These are phyloP conservation scores for Ceratobasidium sp. DNA, from an alignment of 1,284 basidiomycete genomes.

Conservation along the genomic window DNA sequence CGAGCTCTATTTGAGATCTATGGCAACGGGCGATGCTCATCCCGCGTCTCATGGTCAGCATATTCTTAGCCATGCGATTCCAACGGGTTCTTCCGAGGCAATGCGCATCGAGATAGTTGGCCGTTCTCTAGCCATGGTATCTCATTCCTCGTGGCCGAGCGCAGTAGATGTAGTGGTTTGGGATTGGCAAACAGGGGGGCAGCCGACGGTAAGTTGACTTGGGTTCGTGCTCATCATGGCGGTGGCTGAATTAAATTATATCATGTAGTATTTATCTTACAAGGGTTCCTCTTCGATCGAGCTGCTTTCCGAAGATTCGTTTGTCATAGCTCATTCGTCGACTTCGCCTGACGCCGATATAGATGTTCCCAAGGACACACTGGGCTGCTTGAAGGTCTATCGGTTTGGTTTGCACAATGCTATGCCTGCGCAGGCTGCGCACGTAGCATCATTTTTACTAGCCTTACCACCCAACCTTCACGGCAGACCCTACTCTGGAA, in stretches of 20 bases:
- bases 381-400: slow-evolving; percentile 1
- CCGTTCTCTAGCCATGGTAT: neutral
- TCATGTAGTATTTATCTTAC: neutral
- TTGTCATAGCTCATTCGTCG: neutral
- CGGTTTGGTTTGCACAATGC: neutral
- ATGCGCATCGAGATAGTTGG: neutral
- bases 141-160: neutral
- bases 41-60: neutral
- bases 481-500: too few relatives aligned
- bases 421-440: neutral
- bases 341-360: neutral
- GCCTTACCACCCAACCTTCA: neutral
- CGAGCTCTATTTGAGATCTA: neutral
- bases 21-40: neutral
- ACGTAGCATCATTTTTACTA: slow-evolving; percentile 2
- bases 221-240: neutral
- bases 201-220: neutral
- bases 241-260: neutral
- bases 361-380: neutral
- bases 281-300: neutral
- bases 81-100: neutral
- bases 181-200: slow-evolving; percentile 11
- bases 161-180: neutral
- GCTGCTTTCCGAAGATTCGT: slow-evolving; percentile 19
- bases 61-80: neutral